Evolutionary conservation across 805 yeast genomes (phyloP), one percentile per base, ranked within the genome.

Genomic region (Wickerhamomyces bisporus): DNA sequence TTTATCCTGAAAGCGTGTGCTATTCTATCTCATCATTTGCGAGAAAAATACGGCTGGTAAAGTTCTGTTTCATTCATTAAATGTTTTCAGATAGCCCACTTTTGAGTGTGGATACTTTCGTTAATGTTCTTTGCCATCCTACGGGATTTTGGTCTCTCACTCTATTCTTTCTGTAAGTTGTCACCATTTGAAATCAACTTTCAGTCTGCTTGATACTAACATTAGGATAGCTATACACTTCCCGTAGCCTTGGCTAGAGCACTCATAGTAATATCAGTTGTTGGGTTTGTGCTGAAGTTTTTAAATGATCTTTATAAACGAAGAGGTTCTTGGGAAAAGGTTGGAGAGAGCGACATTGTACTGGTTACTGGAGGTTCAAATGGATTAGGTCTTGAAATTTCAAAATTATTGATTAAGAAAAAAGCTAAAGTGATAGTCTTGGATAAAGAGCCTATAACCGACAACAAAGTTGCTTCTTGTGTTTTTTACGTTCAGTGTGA

Each of bases 401-500:
- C 55, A 6, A 33, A 40, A 12, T 25, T 53, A 9, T 28, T 65
- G 6, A 3, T 35, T 4, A 10, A 9, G 9, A 43, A 44, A 21
- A 47, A 47, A 7, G 52, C 51, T 0, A 37, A 45, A 19, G 47
- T 58, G 19, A 48, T 46, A 3, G 53, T 61, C 10, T 31, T 65
- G 3, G 64, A 55, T 36, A 35, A 49, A 29, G 49, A 59, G 11
- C 55, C 51, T 21, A 36, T 50, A 11, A 20, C 34, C 3, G 38
- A 40, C 7, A 38, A 43, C 2, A 14, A 44, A 7, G 14, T 44
- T 0, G 14, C 25, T 4, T 38, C 40, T 13, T 36, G 39, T 3
- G 79, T 77, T 6, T 45, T 55, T 7, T 81, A 73, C 50, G 69
- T 68, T 38, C 40, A 60, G 26, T 86, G 96, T 57, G 94, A 89